Evolutionary conservation across 345 rosid species (phyloP), one percentile per base, ranked within the genome.

Genomic region (Melastoma malabathricum): DNA sequence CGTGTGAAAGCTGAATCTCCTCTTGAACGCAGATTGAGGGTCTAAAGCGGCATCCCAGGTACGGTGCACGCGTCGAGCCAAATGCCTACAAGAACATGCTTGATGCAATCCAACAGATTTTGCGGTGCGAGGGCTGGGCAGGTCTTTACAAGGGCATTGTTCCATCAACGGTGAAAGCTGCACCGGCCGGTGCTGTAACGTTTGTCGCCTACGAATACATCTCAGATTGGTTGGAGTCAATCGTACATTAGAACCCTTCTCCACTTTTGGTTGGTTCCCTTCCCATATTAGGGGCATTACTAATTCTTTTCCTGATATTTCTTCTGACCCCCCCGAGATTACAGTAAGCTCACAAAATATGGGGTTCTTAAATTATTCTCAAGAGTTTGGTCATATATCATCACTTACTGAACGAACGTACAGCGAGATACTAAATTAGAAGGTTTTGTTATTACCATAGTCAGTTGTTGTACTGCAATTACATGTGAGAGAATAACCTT

Each of bases 101-200:
- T 22, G 95, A 92, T 51, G 98, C 84, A 20, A 68, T 84, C 1
- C 54, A 55, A 10, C 84, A 71, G 62, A 92, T 92, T 54, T 15
- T 73, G 47, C 62, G 53, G 47, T 22, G 52, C 0, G 98, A 92
- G 68, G 97, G 98, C 44, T 84, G 80, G 86, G 81, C 81, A 1
- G 98, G 97, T 61, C 84, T 92, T 54, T 92, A 92, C 57, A 92
- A 92, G 66, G 98, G 98, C 51, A 79, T 92, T 38, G 59, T 87
- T 22, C 98, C 97, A 13, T 92, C 98, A 49, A 84, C 90, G 10
- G 62, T 87, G 59, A 92, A 92, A 78, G 98, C 98, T 58, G 98
- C 98, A 49, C 97, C 98, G 18, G 98, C 97, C 39, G 86, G 95
- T 53, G 98, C 98, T 39, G 94, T 92, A 34, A 92, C 98, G 44